Conservation (phyloP, 306 rosid genomes). For the Prinsepia uniflora region DNA sequence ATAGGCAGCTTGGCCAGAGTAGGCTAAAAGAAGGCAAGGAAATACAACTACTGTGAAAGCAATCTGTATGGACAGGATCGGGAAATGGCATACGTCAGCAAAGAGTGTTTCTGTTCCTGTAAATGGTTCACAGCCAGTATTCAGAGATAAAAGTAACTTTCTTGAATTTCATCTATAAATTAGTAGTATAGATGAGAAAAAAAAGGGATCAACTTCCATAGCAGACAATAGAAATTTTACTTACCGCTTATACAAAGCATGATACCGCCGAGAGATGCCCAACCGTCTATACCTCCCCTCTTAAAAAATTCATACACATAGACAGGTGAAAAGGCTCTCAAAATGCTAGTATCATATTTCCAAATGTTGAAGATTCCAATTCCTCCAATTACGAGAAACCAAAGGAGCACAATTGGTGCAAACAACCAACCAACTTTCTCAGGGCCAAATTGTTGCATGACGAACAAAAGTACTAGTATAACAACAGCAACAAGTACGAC, state of each 20-base stretch:
- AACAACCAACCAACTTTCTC: constrained; percentile 91
- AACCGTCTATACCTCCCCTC: constrained; percentile 58
- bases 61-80: constrained; percentile 84
- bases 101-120: constrained; percentile 97
- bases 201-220: not conserved
- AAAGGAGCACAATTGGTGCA: constrained; percentile 88
- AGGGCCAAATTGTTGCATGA: constrained; percentile 90
- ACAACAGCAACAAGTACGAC: constrained; percentile 77
- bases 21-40: constrained; percentile 75
- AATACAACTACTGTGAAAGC: constrained; percentile 89
- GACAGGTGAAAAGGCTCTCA: constrained; percentile 86
- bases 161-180: not conserved
- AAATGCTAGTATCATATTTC: constrained; percentile 57
- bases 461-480: constrained; percentile 70
- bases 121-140: constrained; percentile 25
- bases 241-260: constrained; percentile 92
- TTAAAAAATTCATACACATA: constrained; percentile 58
- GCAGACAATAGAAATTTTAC: constrained; percentile 30
- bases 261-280: constrained; percentile 93
- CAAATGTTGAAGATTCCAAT: constrained; percentile 84
- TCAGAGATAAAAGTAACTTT: constrained; percentile 15
- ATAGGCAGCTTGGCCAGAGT: not conserved
- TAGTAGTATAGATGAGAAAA: not conserved
- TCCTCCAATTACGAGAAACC: constrained; percentile 91
- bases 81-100: constrained; percentile 88